Evolutionary conservation across 345 rosid species (phyloP).

Genomic region (Citrus maxima): DNA sequence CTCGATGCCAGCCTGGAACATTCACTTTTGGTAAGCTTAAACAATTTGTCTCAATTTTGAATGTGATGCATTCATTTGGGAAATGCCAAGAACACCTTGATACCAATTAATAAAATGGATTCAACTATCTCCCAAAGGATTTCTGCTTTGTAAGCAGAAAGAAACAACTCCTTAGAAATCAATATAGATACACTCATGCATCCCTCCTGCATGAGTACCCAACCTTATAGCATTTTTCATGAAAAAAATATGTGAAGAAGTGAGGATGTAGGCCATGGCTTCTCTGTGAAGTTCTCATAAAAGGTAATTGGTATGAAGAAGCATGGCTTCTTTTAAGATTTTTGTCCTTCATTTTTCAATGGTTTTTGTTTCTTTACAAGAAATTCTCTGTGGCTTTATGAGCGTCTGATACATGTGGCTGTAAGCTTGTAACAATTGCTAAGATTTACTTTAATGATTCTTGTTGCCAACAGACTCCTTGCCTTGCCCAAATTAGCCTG

Average conservation of each 20-base stretch:
- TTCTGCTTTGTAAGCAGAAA: background rate
- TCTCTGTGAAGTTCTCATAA: too few species aligned
- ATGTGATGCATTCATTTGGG: background rate
- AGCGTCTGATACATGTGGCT: background rate
- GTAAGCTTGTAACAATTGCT: background rate
- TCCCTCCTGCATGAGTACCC: too few species aligned
- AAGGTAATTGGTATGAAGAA: too few species aligned
- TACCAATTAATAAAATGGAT: background rate
- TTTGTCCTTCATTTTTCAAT: background rate
- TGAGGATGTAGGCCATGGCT: too few species aligned
- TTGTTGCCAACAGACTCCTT: background rate
- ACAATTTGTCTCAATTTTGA: background rate
- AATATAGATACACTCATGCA: background rate
- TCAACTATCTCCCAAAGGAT: background rate
- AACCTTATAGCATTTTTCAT: too few species aligned
- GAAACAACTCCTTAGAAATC: background rate
- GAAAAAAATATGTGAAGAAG: too few species aligned
- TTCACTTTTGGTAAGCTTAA: constrained; percentile 80
- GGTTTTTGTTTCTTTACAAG: background rate
- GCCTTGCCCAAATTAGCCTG: background rate
- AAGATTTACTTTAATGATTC: background rate
- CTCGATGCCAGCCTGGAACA: constrained; percentile 98
- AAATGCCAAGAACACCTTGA: background rate
- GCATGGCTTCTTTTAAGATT: too few species aligned
- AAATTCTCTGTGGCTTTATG: background rate